Conservation (phyloP, 129 eudicot genomes). For the Flaveria brownii region DNA sequence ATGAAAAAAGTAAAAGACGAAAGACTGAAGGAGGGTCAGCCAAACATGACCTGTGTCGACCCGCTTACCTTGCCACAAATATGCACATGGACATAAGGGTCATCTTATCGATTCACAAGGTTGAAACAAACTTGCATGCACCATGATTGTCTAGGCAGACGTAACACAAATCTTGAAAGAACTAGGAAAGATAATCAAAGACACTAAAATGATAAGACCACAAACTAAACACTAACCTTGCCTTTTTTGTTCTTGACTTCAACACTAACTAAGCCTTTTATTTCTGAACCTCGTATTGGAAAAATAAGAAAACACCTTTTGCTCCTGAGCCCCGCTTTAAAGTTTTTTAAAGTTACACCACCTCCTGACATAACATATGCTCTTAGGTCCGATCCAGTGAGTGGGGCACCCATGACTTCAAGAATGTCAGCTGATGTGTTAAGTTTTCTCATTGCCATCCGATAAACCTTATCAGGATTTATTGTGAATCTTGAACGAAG, state of each 20-base stretch:
- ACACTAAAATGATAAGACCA: background rate
- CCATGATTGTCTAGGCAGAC: background rate
- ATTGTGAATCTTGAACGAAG: conserved; percentile 74
- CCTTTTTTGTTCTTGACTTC: conserved; percentile 89
- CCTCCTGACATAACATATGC: conserved; percentile 99
- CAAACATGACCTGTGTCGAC: background rate
- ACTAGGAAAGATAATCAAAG: background rate
- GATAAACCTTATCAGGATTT: conserved; percentile 91
- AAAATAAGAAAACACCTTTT: conserved; percentile 90
- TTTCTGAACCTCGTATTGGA: conserved; percentile 89
- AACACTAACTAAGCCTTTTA: conserved; percentile 89
- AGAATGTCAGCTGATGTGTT: conserved; percentile 91
- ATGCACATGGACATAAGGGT: background rate
- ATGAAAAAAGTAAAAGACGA: background rate
- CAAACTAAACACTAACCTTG: conserved; percentile 50
- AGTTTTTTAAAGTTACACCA: conserved; percentile 69
- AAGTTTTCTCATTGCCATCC: conserved; percentile 91
- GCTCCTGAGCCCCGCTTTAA: conserved; percentile 69
- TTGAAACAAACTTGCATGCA: background rate
- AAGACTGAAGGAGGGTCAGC: background rate
- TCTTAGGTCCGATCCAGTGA: conserved; percentile 85
- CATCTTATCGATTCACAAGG: conserved; percentile 1
- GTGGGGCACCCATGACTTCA: conserved; percentile 98
- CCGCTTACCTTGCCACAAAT: background rate
- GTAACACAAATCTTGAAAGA: conserved; percentile 3